These are phyloP conservation scores for Syzygium aqueum DNA, from an alignment of 345 rosid genomes.

Conservation along the genomic window DNA sequence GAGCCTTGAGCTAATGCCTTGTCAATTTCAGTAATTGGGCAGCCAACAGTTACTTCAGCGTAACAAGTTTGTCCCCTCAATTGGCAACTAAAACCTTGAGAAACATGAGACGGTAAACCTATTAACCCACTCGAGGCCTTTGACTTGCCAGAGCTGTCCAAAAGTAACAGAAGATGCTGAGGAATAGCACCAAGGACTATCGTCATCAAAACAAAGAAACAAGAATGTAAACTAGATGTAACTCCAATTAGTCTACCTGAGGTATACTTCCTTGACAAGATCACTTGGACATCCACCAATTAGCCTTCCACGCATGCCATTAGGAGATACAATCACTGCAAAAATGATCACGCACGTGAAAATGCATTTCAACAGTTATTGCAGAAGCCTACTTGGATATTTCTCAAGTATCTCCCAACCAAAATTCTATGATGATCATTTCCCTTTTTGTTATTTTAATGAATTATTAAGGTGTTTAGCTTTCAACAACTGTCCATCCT, in stretches of 20 bases:
- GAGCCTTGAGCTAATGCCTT: conserved; percentile 32
- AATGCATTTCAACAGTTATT: background rate
- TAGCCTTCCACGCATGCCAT: conserved; percentile 93
- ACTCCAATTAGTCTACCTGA: conserved; percentile 33
- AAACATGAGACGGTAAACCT: conserved; percentile 59
- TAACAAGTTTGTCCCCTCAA: conserved; percentile 60
- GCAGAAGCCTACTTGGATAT: background rate
- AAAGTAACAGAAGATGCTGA: background rate
- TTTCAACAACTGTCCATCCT: background rate
- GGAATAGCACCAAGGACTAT: background rate
- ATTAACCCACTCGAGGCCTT: conserved; percentile 51
- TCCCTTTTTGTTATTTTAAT: background rate
- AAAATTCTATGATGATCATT: background rate
- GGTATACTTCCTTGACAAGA: conserved; percentile 90
- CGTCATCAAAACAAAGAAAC: background rate
- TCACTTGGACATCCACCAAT: conserved; percentile 87
- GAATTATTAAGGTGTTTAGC: background rate
- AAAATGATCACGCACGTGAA: background rate
- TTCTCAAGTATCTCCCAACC: background rate
- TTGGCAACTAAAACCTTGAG: conserved; percentile 51
- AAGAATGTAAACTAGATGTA: background rate
- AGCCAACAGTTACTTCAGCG: conserved; percentile 85
- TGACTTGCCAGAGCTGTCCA: conserved; percentile 34
- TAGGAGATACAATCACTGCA: conserved; percentile 91
- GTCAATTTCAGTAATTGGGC: conserved; percentile 37